Percentiles rank a stretch among this genome's conserved stretches.
phyloP scores from a whole-genome alignment of 2,329 filamentous ascomycete species.

The Rhytidhysteron rufulum region DNA sequence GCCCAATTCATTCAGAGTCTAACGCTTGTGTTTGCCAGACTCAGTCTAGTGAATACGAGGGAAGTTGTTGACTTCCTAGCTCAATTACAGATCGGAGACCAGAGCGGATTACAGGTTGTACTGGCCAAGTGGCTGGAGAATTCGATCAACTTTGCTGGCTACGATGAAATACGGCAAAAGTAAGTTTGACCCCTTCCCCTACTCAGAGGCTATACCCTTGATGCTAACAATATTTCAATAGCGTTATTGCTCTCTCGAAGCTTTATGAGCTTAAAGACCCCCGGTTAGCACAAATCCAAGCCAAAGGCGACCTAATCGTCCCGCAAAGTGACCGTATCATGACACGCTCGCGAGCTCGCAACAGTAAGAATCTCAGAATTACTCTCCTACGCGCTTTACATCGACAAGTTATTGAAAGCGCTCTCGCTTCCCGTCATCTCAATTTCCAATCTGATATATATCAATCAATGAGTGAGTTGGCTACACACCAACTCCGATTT shows the following conservation, averaged over 20 bases:
- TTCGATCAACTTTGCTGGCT: conserved; percentile 94
- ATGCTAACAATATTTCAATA: conserved; percentile 34
- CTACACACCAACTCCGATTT: conserved; percentile 5
- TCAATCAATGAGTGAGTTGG: not conserved
- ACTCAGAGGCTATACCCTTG: too few species aligned
- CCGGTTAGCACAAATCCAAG: conserved; percentile 71
- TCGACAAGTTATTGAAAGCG: too few species aligned
- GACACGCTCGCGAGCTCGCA: conserved; percentile 85
- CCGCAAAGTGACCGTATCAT: conserved; percentile 78
- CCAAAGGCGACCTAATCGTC: conserved; percentile 89
- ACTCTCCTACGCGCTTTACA: not conserved
- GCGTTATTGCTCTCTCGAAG: conserved; percentile 88
- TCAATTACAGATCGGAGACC: conserved; percentile 72
- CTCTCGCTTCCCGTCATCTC: too few species aligned
- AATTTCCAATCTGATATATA: too few species aligned
- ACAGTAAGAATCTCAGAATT: conserved; percentile 53
- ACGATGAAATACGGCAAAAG: conserved; percentile 97
- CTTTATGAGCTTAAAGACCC: conserved; percentile 83
- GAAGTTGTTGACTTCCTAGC: conserved; percentile 92
- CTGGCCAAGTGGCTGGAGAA: conserved; percentile 96
- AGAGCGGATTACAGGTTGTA: conserved; percentile 84
- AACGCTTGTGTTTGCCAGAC: conserved; percentile 88
- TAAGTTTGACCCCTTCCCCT: too few species aligned
- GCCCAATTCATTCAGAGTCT: conserved; percentile 93
- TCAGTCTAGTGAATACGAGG: conserved; percentile 77